phyloP scores from a whole-genome alignment of 331 rosid species.

The Malus hybrid region DNA sequence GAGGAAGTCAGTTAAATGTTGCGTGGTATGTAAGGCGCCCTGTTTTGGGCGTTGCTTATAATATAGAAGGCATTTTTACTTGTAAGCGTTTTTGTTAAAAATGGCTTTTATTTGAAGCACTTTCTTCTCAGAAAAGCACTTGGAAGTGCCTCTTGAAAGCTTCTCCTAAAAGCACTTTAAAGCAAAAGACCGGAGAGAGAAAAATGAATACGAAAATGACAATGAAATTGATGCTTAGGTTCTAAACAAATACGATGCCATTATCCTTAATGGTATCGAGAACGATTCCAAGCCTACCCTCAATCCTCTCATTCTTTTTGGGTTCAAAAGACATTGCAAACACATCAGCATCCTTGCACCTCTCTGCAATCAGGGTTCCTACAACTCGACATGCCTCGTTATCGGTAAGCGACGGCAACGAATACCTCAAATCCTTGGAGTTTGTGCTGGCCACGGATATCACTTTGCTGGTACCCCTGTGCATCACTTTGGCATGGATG shows the following conservation, averaged over 20 bases:
- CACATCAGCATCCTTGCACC: conserved; percentile 86
- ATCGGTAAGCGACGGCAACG: conserved; percentile 65
- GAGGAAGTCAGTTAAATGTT: too few species aligned
- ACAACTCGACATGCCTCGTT: conserved; percentile 57
- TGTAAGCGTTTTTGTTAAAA: too few species aligned
- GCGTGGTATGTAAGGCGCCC: too few species aligned
- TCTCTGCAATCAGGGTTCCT: conserved; percentile 79
- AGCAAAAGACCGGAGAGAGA: neutral
- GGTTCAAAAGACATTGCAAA: conserved; percentile 81
- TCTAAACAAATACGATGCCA: conserved; percentile 53
- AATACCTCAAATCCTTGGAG: conserved; percentile 65
- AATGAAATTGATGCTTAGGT: neutral
- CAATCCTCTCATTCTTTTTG: conserved; percentile 61
- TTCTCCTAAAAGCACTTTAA: too few species aligned
- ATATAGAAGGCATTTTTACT: too few species aligned
- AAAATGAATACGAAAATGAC: neutral
- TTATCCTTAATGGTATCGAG: conserved; percentile 73
- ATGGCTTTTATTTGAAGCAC: too few species aligned
- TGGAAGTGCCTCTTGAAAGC: too few species aligned
- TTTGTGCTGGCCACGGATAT: conserved; percentile 87
- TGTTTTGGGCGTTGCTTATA: too few species aligned
- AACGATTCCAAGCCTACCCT: conserved; percentile 72
- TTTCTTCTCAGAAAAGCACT: too few species aligned
- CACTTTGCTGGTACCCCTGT: conserved; percentile 88
- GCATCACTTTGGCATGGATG: conserved; percentile 81